Evolutionary conservation across 208 protist genomes (phyloP).

Genomic region (Porcisia hertigi): DNA sequence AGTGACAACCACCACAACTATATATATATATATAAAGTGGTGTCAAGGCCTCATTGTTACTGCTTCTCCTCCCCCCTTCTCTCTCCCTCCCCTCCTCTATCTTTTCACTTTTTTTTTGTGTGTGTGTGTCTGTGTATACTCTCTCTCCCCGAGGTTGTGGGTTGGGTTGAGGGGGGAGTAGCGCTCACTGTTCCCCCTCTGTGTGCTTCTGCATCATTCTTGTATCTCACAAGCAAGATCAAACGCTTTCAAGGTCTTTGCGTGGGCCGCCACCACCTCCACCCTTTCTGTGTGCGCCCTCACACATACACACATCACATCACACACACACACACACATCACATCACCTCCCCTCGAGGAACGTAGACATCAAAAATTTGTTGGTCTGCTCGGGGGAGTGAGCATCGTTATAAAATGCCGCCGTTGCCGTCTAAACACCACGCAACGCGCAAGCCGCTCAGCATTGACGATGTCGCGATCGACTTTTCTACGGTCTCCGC

Average conservation of each 20-base stretch:
- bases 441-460: conserved; percentile 30
- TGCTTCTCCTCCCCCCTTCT: neutral
- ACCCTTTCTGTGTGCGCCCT: too few species aligned
- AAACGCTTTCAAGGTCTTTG: neutral
- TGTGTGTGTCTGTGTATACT: too few species aligned
- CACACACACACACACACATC: too few species aligned
- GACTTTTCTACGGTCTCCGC: conserved; percentile 61
- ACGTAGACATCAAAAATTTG: neutral
- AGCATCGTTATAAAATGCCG: neutral
- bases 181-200: too few species aligned
- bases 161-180: too few species aligned
- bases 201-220: too few species aligned
- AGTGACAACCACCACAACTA: too few species aligned
- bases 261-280: neutral
- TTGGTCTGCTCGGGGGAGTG: too few species aligned
- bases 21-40: neutral
- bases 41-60: neutral
- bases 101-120: too few species aligned
- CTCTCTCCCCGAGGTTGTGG: too few species aligned
- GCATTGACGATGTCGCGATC: conserved; percentile 69
- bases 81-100: neutral
- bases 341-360: neutral
- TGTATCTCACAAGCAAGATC: neutral
- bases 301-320: too few species aligned
- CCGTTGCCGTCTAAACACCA: neutral